phyloP scores from a whole-genome alignment of 495 filamentous ascomycete genomes.

The Geoglossum glabrum region DNA sequence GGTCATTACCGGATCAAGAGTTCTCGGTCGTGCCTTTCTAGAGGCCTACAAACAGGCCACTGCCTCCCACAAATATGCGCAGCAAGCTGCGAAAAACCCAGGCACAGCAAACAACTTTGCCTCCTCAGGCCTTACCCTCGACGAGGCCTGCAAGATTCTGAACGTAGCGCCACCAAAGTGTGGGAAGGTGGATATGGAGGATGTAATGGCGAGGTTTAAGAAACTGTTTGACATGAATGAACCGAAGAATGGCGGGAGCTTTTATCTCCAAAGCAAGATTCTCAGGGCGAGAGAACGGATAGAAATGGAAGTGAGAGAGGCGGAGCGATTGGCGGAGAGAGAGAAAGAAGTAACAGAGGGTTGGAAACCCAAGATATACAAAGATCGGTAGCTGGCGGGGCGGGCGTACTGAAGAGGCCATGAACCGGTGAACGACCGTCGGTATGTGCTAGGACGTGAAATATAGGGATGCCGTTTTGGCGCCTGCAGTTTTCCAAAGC shows the following conservation, averaged over 20 bases:
- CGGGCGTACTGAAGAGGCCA: not conserved
- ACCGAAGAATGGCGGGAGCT: conserved; percentile 84
- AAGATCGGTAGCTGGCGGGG: conserved; percentile 41
- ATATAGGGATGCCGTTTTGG: not conserved
- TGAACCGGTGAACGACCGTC: not conserved
- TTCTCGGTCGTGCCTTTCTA: conserved; percentile 79
- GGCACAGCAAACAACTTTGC: conserved; percentile 29
- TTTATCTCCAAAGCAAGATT: conserved; percentile 95
- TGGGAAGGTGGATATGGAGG: conserved; percentile 55
- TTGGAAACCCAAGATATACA: conserved; percentile 88
- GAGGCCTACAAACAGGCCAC: conserved; percentile 84
- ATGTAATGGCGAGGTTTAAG: conserved; percentile 76
- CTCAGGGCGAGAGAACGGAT: conserved; percentile 76
- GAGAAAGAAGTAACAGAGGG: conserved; percentile 60
- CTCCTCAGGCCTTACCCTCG: conserved; percentile 61
- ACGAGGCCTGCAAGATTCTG: conserved; percentile 93
- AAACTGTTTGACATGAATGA: conserved; percentile 85
- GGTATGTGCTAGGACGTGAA: not conserved
- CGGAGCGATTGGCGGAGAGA: conserved; percentile 25
- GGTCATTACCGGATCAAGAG: conserved; percentile 70
- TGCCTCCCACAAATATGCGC: conserved; percentile 63
- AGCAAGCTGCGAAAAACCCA: conserved; percentile 32
- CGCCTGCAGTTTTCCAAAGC: not conserved
- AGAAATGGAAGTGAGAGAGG: conserved; percentile 53
- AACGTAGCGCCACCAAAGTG: conserved; percentile 78